phyloP scores from a whole-genome alignment of 257 asterid species.

The Misopates orontium region DNA sequence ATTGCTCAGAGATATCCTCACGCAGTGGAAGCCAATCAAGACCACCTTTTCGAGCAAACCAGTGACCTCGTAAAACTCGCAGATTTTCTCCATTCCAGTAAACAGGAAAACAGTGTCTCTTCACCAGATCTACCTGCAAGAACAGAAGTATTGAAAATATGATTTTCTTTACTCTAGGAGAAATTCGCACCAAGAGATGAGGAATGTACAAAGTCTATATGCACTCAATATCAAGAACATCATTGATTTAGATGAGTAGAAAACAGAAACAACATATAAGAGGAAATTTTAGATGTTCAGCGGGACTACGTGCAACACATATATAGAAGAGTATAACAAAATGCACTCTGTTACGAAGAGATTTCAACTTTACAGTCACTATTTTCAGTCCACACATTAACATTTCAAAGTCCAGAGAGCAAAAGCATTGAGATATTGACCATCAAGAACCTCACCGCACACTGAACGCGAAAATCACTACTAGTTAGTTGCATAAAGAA shows the following conservation, averaged over 20 bases:
- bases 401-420: not conserved
- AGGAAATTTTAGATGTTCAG: not conserved
- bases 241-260: not conserved
- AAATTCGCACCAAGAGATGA: constrained; percentile 11
- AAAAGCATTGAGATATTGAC: not conserved
- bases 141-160: constrained; percentile 11
- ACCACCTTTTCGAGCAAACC: constrained; percentile 97
- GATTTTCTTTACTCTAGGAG: constrained; percentile 5
- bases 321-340: constrained; percentile 6
- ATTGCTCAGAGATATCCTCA: constrained; percentile 94
- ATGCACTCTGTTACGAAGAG: not conserved
- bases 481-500: constrained; percentile 12
- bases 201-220: constrained; percentile 1
- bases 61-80: constrained; percentile 92
- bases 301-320: not conserved
- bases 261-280: constrained; percentile 4
- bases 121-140: constrained; percentile 84
- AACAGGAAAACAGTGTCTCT: constrained; percentile 94
- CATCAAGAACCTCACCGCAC: not conserved
- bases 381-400: not conserved
- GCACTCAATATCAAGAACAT: not conserved
- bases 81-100: constrained; percentile 94
- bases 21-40: constrained; percentile 97
- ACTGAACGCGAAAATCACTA: not conserved
- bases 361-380: not conserved